phyloP scores from a whole-genome alignment of 768 basidiomycete genomes.

The Collybia mongolica region DNA sequence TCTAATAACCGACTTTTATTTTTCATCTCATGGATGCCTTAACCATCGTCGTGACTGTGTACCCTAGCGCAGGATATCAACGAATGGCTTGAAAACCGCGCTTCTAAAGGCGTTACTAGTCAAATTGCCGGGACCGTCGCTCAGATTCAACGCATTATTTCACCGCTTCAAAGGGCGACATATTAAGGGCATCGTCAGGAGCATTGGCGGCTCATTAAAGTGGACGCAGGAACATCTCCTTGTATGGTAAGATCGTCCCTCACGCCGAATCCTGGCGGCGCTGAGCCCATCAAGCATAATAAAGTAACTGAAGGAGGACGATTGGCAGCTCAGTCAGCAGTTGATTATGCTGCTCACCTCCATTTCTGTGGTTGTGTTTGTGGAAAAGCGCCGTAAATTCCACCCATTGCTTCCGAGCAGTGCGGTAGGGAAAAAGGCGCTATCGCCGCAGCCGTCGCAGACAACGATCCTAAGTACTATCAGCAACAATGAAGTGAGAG shows the following conservation, averaged over 20 bases:
- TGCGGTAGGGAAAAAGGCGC: not conserved
- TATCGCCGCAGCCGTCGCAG: not conserved
- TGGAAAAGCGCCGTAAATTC: not conserved
- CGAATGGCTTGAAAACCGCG: constrained; percentile 11
- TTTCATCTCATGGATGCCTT: constrained; percentile 9
- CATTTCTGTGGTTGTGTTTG: constrained; percentile 3
- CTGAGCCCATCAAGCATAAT: constrained; percentile 16
- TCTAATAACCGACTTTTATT: too few species aligned
- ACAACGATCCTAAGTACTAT: not conserved
- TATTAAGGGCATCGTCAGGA: constrained; percentile 11
- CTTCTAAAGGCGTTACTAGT: constrained; percentile 9
- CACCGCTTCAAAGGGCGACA: constrained; percentile 7
- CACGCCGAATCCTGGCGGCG: constrained; percentile 15
- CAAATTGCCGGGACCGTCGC: constrained; percentile 14
- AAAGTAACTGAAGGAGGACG: constrained; percentile 20
- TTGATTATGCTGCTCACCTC: constrained; percentile 19
- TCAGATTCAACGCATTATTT: constrained; percentile 15
- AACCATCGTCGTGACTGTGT: constrained; percentile 11
- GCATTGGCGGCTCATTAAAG: constrained; percentile 16
- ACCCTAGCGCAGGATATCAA: constrained; percentile 12
- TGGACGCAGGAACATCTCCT: constrained; percentile 17
- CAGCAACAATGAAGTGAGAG: constrained; percentile 11
- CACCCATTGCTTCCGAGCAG: not conserved
- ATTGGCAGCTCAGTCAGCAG: constrained; percentile 19
- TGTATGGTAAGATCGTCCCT: constrained; percentile 12